Base-by-base conservation (phyloP, 192 early-diverging fungal genomes). In the Coemansia aciculifera region DNA sequence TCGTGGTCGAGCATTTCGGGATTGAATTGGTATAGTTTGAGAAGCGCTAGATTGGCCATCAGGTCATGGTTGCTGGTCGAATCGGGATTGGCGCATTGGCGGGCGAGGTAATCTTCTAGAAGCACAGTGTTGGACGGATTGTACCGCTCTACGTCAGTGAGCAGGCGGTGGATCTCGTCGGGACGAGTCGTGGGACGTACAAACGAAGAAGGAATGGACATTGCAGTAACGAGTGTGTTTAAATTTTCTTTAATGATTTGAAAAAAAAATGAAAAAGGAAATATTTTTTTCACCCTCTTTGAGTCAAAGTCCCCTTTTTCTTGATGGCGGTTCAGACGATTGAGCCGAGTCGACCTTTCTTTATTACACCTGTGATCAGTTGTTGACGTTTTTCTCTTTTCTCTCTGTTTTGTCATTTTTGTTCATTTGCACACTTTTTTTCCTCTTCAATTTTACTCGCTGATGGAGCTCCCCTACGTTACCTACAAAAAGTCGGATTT, bases 1-100 rank as follows among this genome's bases (percentile, higher is more conserved):
- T 85, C 80, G 19, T 88, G 84, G 74, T 92, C 93, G 60, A 87
- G 72, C 73, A 89, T 85, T 34, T 89, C 76, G 8, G 91, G 89
- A 77, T 96, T 96, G 85, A 97, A 97, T 76, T 97, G 95, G 85
- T 96, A 93, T 83, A 97, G 86, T 74, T 97, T 97, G 54, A 97
- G 86, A 36, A 95, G 85, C 54, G 94, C 94, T 42, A 97, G 86
- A 83, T 94, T 94, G 6, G 95, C 95, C 87, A 90, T 89, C 71
- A 92, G 77, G 85, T 96, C 95, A 77, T 92, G 92, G 66, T 82
- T 77, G 70, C 59, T 75, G 3, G 40, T 43, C 0, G 67, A 68
- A 64, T 90, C 89, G 67, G 90, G 85, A 74, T 85, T 88, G 65
- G 90, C 79, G 73, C 93, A 90, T 77, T 96, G 94, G 24, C 85